Percentiles rank a stretch among this genome's conserved stretches.
Evolutionary conservation across 2,329 filamentous ascomycete genomes (phyloP).

Genomic region (Curvularia sp.): DNA sequence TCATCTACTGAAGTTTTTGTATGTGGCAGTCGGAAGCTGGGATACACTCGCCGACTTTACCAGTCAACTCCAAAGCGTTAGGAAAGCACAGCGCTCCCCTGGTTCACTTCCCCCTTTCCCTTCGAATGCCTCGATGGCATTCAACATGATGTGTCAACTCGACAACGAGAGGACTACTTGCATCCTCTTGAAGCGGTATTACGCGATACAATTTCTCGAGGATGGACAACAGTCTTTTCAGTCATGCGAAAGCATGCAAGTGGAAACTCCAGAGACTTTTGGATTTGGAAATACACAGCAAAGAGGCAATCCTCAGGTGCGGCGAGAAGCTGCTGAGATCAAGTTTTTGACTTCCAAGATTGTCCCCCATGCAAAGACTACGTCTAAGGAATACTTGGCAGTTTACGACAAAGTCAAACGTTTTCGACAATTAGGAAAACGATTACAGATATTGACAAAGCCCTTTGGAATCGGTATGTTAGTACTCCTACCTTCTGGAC

Average conservation of each 20-base stretch:
- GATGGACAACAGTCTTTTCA: background rate
- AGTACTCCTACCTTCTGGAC: constrained; percentile 12
- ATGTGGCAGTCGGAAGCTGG: constrained; percentile 13
- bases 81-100: background rate
- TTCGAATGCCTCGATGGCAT: background rate
- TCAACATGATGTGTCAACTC: constrained; percentile 8
- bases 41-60: constrained; percentile 9
- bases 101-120: background rate
- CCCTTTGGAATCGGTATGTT: constrained; percentile 10
- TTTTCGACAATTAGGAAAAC: constrained; percentile 5
- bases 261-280: background rate
- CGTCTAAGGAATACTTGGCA: background rate
- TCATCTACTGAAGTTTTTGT: constrained; percentile 4
- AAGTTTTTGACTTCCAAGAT: background rate
- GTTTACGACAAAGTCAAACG: constrained; percentile 3
- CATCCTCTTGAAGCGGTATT: constrained; percentile 6
- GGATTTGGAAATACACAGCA: background rate
- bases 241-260: background rate
- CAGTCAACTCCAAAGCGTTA: constrained; percentile 1
- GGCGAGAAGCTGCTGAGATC: background rate
- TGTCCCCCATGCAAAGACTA: background rate
- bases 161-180: background rate
- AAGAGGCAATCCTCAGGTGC: constrained; percentile 1
- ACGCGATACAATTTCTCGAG: background rate
- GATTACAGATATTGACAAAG: constrained; percentile 5